These are phyloP conservation scores for Fusarium concolor DNA, from an alignment of 2,329 filamentous ascomycete species.

Conservation along the genomic window DNA sequence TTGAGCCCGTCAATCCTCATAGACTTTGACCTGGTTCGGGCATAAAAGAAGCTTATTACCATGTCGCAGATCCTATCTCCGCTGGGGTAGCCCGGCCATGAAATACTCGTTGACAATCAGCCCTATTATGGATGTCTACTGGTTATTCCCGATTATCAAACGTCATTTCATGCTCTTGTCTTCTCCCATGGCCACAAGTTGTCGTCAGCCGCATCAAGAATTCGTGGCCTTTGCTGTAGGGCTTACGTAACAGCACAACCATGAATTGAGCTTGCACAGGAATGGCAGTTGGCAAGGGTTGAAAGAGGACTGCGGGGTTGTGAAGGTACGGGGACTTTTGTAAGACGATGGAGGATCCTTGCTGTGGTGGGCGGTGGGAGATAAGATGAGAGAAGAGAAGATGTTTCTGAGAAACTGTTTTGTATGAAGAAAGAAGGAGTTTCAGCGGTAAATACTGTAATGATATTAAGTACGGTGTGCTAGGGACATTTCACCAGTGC, in stretches of 20 bases:
- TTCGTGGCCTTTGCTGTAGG: conserved; percentile 21
- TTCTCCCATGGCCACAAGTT: background rate
- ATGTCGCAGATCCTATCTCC: background rate
- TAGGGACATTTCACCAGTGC: background rate
- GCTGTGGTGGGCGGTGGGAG: conserved; percentile 7
- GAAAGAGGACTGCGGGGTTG: conserved; percentile 20
- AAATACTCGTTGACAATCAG: conserved; percentile 12
- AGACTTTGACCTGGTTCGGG: no score
- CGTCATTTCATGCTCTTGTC: conserved; percentile 8
- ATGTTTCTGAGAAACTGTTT: background rate
- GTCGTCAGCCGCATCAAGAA: conserved; percentile 32
- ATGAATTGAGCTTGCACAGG: conserved; percentile 14
- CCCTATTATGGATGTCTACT: conserved; percentile 11
- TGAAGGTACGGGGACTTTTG: conserved; percentile 37
- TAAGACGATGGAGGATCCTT: conserved; percentile 25
- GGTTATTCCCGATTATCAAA: conserved; percentile 4
- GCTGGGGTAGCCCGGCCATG: background rate
- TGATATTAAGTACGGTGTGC: background rate
- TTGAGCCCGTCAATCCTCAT: no score
- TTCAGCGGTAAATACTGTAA: background rate
- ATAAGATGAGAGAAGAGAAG: conserved; percentile 15
- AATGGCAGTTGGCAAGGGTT: conserved; percentile 20
- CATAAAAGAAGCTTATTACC: background rate
- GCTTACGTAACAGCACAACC: conserved; percentile 31
- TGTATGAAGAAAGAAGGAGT: background rate